Base-by-base conservation (phyloP, 192 early-diverging fungal genomes). In the Chytriomyces sp. region DNA sequence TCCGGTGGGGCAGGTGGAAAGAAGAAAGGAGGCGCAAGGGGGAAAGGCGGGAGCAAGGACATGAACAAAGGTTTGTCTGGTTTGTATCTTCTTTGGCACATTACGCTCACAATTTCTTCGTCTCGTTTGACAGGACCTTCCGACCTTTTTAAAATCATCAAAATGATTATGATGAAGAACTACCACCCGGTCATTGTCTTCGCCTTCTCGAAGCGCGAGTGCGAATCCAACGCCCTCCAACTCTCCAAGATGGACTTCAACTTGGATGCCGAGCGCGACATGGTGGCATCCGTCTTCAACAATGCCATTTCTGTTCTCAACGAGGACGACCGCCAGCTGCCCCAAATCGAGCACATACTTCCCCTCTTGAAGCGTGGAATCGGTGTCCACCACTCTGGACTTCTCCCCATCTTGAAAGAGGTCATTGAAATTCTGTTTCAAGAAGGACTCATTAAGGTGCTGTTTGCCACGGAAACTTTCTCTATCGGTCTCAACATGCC, bases 401-500 rank as follows among this genome's bases (percentile, higher is more conserved):
- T 99, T 38, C 80, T 99, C 56, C 96, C 96, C 14, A 94, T 99
- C 62, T 81, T 98, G 56, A 98, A 98, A 77, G 96, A 98, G 82
- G 91, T 94, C 7, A 94, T 96, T 52, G 96, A 98, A 82, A 93
- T 98, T 80, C 81, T 98, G 49, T 98, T 98, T 81, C 94, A 96
- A 75, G 94, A 96, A 79, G 94, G 94, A n/a, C 76, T 98, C 64
- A 78, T 98, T 36, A 98, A 98, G 80, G 93, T 94, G n/a, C 80
- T 98, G 52, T 98, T 98, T 89, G 96, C 96, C 28, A 98, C 96
- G 2, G 97, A 99, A 82, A 99, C 97, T 0, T 99, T 99, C 78
- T 94, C 97, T 28, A 99, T 99, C 64, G 97, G 97, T 28, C 81
- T 99, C 60, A 99, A 99, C 84, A 99, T 99, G 97, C 97, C 97